Percentiles rank a stretch among this genome's conserved stretches.
Evolutionary conservation across 345 rosid genomes (phyloP).

Genomic region (Syzygium aqueum): DNA sequence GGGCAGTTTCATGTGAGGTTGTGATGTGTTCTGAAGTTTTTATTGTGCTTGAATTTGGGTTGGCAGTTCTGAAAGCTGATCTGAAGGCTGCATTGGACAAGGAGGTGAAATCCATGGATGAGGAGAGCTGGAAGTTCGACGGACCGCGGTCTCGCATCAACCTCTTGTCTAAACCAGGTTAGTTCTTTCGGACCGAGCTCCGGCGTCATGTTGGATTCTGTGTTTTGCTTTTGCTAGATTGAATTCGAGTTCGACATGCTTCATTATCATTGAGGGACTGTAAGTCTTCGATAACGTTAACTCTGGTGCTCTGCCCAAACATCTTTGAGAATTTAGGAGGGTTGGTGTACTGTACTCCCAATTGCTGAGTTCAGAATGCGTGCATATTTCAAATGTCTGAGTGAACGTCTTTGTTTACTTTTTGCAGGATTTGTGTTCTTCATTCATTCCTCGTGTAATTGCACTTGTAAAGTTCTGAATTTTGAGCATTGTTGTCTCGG

Average conservation of each 20-base stretch:
- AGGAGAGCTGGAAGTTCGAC: slow-evolving; percentile 88
- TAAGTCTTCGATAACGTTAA: not conserved
- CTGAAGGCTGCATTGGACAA: slow-evolving; percentile 59
- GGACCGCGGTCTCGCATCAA: slow-evolving; percentile 87
- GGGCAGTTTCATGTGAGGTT: not conserved
- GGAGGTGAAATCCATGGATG: slow-evolving; percentile 83
- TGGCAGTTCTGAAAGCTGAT: slow-evolving; percentile 77
- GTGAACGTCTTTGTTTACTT: not conserved
- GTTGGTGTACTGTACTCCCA: not conserved
- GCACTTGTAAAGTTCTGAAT: not conserved
- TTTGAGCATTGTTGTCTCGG: not conserved
- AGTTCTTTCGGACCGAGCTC: not conserved
- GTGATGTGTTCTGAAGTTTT: not conserved
- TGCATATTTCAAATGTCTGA: not conserved
- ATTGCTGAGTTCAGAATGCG: not conserved
- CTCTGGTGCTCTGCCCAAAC: not conserved
- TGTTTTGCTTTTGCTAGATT: not conserved
- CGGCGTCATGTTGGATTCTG: not conserved
- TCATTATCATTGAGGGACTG: not conserved
- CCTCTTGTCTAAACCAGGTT: slow-evolving; percentile 70
- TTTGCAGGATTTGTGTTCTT: not conserved
- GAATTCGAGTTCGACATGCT: not conserved
- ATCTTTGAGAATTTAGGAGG: not conserved
- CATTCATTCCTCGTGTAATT: not conserved
- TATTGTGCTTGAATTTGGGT: not conserved